Evolutionary conservation across 495 filamentous ascomycete species (phyloP), one percentile per base, ranked within the genome.

Genomic region (Lasiosphaeria ovina): DNA sequence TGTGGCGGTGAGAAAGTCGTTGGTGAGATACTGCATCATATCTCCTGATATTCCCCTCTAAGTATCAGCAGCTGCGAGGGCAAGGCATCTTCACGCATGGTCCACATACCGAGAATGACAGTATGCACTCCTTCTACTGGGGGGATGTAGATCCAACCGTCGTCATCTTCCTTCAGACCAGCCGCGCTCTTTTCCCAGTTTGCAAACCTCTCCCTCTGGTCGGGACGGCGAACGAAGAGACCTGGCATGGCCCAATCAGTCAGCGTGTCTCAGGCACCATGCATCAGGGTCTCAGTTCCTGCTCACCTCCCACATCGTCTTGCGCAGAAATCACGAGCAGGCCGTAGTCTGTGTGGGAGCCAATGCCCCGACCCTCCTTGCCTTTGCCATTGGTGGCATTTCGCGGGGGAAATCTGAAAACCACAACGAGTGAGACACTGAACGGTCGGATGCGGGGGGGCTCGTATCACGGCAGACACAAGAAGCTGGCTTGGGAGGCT

Each of bases 21-120:
- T 63, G 49, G 76, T 79, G 35, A 79, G 58, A 60, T 76, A 77
- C 58, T 78, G 76, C 76, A 79, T 75, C 74, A 79, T 79, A 51
- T 79, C 76, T 2, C 76, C 76, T 77, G 56, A 3, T 31, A 24
- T 24, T 24, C 24, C 24, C 24, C 24, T 35, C 35, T 40, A 16
- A 17, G 47, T 24, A 3, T 35, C 38, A 54, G 17, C 48, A 36
- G 17, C 9, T 40, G 33, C 9, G 35, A 33, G 10, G 4, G 31
- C 7, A 55, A 50, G 36, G 24, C 9, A 9, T 42, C 14, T 42
- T 14, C 14, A 10, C 31, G 38, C 44, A 55, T 24, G 6, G 16
- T 47, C 16, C 16, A 59, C 63, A 52, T 68, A 79, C 75, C 77
- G 35, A 75, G 76, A 61, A 79, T 78, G 4, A 78, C 75, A 2